These are phyloP conservation scores for Termitomyces sp. DNA, from an alignment of 1,284 basidiomycete genomes.

Conservation along the genomic window DNA sequence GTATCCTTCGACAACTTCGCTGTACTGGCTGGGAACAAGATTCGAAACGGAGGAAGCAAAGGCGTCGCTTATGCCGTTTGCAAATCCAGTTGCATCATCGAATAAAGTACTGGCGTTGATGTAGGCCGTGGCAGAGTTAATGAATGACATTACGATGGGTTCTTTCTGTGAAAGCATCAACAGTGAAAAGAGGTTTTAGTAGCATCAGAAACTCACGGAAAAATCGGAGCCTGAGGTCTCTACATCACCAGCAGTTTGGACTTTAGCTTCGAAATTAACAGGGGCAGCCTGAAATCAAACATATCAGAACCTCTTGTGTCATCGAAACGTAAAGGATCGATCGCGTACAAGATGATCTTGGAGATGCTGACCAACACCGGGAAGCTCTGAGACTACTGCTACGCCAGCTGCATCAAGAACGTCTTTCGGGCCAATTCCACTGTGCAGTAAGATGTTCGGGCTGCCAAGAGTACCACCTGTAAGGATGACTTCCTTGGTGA, in stretches of 20 bases:
- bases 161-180: conserved; percentile 42
- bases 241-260: conserved; percentile 37
- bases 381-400: conserved; percentile 41
- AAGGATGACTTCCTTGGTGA: conserved; percentile 54
- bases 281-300: conserved; percentile 31
- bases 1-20: conserved; percentile 54
- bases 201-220: conserved; percentile 18
- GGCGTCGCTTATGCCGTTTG: conserved; percentile 15
- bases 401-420: conserved; percentile 49
- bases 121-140: conserved; percentile 60
- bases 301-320: conserved; percentile 10
- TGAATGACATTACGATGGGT: conserved; percentile 44
- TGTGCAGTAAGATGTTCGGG: conserved; percentile 60
- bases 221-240: conserved; percentile 23
- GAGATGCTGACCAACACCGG: conserved; percentile 70
- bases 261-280: conserved; percentile 39
- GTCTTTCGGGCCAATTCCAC: conserved; percentile 60
- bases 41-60: conserved; percentile 19
- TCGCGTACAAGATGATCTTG: conserved; percentile 54
- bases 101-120: conserved; percentile 42
- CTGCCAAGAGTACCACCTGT: conserved; percentile 57
- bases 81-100: conserved; percentile 19
- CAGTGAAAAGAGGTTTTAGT: conserved; percentile 17
- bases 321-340: conserved; percentile 10
- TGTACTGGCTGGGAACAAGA: conserved; percentile 41